Percentiles rank a stretch among this genome's conserved stretches.
Evolutionary conservation across 1,139 yeast species (phyloP).

Genomic region (Ogataea hybrid): DNA sequence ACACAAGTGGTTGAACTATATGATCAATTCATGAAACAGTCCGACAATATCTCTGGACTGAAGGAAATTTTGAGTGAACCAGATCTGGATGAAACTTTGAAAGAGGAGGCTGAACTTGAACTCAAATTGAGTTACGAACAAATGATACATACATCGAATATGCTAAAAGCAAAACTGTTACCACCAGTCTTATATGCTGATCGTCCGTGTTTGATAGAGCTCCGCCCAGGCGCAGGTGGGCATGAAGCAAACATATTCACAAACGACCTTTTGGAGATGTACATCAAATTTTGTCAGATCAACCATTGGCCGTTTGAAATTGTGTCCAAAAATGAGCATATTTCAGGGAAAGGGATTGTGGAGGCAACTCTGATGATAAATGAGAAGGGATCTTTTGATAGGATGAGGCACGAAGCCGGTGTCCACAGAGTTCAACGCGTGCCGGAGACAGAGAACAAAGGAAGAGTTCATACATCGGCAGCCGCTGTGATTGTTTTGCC

Average conservation of each 20-base stretch:
- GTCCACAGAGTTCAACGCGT: slow-evolving; percentile 95
- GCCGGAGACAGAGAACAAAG: slow-evolving; percentile 91
- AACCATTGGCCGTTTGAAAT: slow-evolving; percentile 67
- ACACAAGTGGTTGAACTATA: slow-evolving; percentile 53
- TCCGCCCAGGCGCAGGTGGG: slow-evolving; percentile 97
- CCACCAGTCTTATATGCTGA: slow-evolving; percentile 81
- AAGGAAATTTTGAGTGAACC: slow-evolving; percentile 28
- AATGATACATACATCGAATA: slow-evolving; percentile 38
- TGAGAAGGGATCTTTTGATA: slow-evolving; percentile 72
- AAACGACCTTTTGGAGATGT: slow-evolving; percentile 77
- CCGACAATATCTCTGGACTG: slow-evolving; percentile 37
- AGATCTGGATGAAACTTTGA: slow-evolving; percentile 28
- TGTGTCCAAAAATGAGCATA: slow-evolving; percentile 55
- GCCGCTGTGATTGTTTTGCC: slow-evolving; percentile 95
- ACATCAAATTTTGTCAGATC: slow-evolving; percentile 62
- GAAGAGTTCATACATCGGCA: slow-evolving; percentile 93
- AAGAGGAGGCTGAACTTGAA: slow-evolving; percentile 45
- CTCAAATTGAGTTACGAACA: slow-evolving; percentile 45
- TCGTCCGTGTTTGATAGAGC: slow-evolving; percentile 74
- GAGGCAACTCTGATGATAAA: slow-evolving; percentile 79
- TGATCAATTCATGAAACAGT: slow-evolving; percentile 43
- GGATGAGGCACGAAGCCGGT: slow-evolving; percentile 84
- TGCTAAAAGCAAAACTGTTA: slow-evolving; percentile 56
- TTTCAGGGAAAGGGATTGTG: slow-evolving; percentile 60
- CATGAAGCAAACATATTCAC: slow-evolving; percentile 89